Conservation (phyloP, 371 early-diverging fungal species). For the Lichtheimia corymbifera region DNA sequence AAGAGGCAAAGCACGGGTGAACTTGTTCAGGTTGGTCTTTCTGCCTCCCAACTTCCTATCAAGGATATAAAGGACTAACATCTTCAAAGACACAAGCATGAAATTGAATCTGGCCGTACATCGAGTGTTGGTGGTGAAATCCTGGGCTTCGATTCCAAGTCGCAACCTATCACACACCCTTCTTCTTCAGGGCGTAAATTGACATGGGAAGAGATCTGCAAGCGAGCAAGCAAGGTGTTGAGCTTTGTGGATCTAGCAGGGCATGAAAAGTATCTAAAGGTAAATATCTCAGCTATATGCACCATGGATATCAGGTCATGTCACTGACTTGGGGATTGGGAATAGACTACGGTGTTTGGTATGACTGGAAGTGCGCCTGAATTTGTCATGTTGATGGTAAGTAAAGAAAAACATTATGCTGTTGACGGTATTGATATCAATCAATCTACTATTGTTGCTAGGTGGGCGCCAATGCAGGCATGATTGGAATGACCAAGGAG, state of each 20-base stretch:
- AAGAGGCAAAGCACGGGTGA: slow-evolving; percentile 88
- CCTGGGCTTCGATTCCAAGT: slow-evolving; percentile 80
- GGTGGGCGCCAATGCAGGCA: slow-evolving; percentile 88
- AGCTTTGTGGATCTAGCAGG: slow-evolving; percentile 91
- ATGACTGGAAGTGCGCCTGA: slow-evolving; percentile 91
- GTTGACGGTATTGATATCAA: not conserved
- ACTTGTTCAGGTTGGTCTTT: slow-evolving; percentile 67
- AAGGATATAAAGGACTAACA: not conserved
- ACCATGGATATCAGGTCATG: not conserved
- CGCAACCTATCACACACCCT: slow-evolving; percentile 45
- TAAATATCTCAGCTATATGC: slow-evolving; percentile 11
- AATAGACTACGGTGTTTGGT: slow-evolving; percentile 86
- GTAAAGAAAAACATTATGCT: not conserved
- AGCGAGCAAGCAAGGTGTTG: slow-evolving; percentile 76
- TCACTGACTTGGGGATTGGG: not conserved
- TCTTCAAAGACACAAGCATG: slow-evolving; percentile 79
- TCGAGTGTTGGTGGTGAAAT: slow-evolving; percentile 91
- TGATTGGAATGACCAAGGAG: slow-evolving; percentile 94
- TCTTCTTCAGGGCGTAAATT: slow-evolving; percentile 55
- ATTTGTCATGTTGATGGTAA: slow-evolving; percentile 86
- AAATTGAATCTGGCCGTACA: slow-evolving; percentile 90
- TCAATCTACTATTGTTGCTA: slow-evolving; percentile 6
- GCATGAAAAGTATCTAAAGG: slow-evolving; percentile 90
- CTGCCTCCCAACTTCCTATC: no score
- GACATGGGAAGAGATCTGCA: slow-evolving; percentile 85